Evolutionary conservation across 306 rosid genomes (phyloP).

Genomic region (Leucaena leucocephala): DNA sequence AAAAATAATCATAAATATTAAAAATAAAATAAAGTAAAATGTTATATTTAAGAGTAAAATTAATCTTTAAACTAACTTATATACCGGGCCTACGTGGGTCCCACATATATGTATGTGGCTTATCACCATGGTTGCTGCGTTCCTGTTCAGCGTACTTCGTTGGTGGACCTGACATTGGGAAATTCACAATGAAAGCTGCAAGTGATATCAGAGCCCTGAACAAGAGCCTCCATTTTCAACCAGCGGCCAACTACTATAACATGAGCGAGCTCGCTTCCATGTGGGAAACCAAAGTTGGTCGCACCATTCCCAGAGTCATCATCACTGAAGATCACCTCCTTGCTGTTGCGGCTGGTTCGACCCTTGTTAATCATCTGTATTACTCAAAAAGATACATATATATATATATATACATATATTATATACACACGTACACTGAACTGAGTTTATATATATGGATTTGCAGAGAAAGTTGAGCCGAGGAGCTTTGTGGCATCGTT

Average conservation of each 20-base stretch:
- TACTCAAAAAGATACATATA: no score
- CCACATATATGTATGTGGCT: no score
- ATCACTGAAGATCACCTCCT: constrained; percentile 55
- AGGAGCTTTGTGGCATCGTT: constrained; percentile 71
- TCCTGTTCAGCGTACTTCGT: constrained; percentile 60
- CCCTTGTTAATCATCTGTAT: no score
- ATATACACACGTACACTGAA: no score
- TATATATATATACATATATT: no score
- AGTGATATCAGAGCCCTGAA: constrained; percentile 52
- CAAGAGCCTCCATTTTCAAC: constrained; percentile 69
- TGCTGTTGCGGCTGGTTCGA: constrained; percentile 58
- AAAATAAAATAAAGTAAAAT: no score
- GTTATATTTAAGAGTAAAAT: no score
- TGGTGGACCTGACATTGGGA: constrained; percentile 69
- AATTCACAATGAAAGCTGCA: constrained; percentile 53
- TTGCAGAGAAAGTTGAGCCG: constrained; percentile 61
- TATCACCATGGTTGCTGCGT: no score
- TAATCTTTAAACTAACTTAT: no score
- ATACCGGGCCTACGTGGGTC: no score
- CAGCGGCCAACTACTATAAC: constrained; percentile 47
- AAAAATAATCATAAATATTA: no score
- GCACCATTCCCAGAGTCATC: constrained; percentile 60
- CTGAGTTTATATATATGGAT: no score
- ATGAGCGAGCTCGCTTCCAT: constrained; percentile 64
- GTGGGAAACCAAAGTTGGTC: constrained; percentile 70